phyloP scores from a whole-genome alignment of 1,284 basidiomycete species.

The Inonotus hispidus region DNA sequence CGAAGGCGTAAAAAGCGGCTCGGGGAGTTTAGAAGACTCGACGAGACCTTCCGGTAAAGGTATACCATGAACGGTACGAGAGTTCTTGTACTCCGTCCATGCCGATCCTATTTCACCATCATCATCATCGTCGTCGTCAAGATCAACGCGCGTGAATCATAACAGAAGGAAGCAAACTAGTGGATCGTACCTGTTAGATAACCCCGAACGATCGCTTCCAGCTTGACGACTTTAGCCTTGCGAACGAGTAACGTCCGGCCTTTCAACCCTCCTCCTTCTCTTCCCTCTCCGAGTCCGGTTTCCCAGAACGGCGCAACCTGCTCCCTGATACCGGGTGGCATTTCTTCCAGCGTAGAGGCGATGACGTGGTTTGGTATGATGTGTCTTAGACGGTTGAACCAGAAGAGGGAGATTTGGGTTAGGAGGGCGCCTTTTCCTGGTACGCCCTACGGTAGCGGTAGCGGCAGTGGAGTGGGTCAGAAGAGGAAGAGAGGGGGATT shows the following conservation, averaged over 20 bases:
- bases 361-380: slow-evolving; percentile 88
- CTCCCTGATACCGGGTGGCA: slow-evolving; percentile 68
- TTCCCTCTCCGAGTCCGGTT: slow-evolving; percentile 42
- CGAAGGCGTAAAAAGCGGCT: slow-evolving; percentile 92
- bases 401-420: slow-evolving; percentile 89
- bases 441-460: slow-evolving; percentile 83
- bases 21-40: slow-evolving; percentile 81
- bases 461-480: too few species aligned
- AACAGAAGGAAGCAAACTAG: neutral
- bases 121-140: too few species aligned
- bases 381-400: slow-evolving; percentile 81
- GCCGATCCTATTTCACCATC: slow-evolving; percentile 66
- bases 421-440: slow-evolving; percentile 91
- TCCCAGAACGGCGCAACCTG: slow-evolving; percentile 50
- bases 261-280: neutral
- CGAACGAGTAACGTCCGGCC: slow-evolving; percentile 89
- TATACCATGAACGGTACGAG: slow-evolving; percentile 87
- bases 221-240: slow-evolving; percentile 85
- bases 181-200: slow-evolving; percentile 91
- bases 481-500: too few species aligned
- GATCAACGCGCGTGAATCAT: too few species aligned
- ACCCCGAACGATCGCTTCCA: slow-evolving; percentile 97
- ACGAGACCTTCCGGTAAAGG: slow-evolving; percentile 68
- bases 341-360: slow-evolving; percentile 63
- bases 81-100: slow-evolving; percentile 91